Conservation (phyloP, 1,139 yeast species). For the Fermentozyma sake region DNA sequence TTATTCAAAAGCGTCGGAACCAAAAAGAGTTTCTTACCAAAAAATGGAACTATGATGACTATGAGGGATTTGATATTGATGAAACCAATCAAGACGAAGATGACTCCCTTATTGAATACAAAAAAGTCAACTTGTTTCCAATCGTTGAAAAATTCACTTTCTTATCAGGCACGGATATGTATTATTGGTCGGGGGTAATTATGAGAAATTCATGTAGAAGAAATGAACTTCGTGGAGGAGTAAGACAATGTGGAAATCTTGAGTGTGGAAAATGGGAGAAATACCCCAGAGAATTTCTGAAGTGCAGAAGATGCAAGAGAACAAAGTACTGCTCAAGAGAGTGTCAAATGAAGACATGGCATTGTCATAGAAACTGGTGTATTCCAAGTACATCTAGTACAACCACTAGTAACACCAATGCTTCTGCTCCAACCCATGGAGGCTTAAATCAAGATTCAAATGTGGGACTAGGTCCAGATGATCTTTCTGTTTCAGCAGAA, state of each 20-base stretch:
- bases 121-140: constrained; percentile 72
- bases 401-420: constrained; percentile 12
- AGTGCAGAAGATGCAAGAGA: constrained; percentile 89
- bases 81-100: constrained; percentile 46
- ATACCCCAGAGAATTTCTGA: constrained; percentile 86
- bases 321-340: constrained; percentile 92
- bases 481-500: too few relatives aligned
- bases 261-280: constrained; percentile 96
- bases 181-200: constrained; percentile 95
- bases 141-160: constrained; percentile 89
- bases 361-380: constrained; percentile 93
- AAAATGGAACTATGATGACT: constrained; percentile 55
- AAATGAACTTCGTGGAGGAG: constrained; percentile 82
- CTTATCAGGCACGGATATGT: constrained; percentile 67
- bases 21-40: constrained; percentile 27
- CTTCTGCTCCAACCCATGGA: constrained; percentile 7
- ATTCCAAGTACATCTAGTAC: constrained; percentile 41
- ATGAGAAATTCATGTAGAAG: constrained; percentile 94
- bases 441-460: constrained; percentile 2
- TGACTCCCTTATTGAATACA: constrained; percentile 47
- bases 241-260: constrained; percentile 91
- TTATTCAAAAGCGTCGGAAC: constrained; percentile 30
- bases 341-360: constrained; percentile 92
- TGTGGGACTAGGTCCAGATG: too few relatives aligned
- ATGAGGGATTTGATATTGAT: constrained; percentile 51